Evolutionary conservation across 73 alveolate species (phyloP).

Genomic region (Tetrahymena malaccensis): DNA sequence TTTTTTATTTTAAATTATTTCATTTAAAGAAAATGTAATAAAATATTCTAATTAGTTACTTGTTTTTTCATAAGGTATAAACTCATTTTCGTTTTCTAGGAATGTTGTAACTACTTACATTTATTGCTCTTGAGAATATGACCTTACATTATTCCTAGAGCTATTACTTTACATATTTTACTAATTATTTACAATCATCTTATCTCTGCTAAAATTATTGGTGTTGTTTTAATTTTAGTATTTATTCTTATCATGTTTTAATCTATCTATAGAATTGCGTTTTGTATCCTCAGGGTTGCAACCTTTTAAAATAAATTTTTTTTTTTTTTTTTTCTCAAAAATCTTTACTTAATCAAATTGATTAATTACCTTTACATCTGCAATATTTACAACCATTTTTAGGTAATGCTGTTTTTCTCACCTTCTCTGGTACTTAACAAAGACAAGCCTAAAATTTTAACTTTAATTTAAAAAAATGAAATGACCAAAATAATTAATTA

Average conservation of each 20-base stretch:
- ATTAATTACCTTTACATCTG: conserved; percentile 57
- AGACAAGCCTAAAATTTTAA: conserved; percentile 34
- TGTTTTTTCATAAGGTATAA: not conserved
- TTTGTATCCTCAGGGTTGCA: not conserved
- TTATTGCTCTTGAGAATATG: not conserved
- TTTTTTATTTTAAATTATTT: not conserved
- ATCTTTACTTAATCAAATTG: not conserved
- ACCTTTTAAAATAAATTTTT: not conserved
- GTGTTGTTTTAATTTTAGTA: not conserved
- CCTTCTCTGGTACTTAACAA: conserved; percentile 76
- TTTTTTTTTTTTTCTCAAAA: not conserved
- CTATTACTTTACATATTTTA: not conserved
- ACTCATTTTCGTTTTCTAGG: not conserved
- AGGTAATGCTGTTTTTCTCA: conserved; percentile 63
- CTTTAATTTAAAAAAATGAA: not conserved
- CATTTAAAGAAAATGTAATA: not conserved
- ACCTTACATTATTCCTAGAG: not conserved
- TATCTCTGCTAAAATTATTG: not conserved
- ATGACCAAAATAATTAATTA: not conserved
- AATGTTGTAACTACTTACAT: not conserved
- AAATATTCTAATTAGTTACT: no score
- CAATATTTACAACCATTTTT: conserved; percentile 71
- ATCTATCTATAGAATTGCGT: not conserved
- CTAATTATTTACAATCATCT: not conserved
- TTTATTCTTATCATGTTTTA: not conserved